phyloP scores from a whole-genome alignment of 2,329 filamentous ascomycete genomes.

The Fulvia fulva region DNA sequence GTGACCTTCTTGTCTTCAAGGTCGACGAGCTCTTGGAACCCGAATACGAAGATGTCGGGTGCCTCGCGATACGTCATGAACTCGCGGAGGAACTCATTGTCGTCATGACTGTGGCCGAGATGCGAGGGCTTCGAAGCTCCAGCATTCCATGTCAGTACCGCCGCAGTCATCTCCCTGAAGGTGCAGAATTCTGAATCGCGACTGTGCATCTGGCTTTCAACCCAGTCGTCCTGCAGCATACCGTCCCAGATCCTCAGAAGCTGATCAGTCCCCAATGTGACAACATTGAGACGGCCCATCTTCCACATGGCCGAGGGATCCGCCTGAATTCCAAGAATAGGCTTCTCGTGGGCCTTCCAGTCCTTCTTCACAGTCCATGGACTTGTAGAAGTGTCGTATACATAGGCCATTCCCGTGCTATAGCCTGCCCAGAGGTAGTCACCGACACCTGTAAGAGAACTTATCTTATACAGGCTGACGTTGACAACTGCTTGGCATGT shows the following conservation, averaged over 20 bases:
- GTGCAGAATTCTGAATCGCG: slow-evolving; percentile 78
- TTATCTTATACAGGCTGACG: slow-evolving; percentile 93
- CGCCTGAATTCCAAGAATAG: slow-evolving; percentile 70
- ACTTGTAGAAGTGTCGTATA: slow-evolving; percentile 78
- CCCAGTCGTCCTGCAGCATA: slow-evolving; percentile 86
- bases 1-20: slow-evolving; percentile 96
- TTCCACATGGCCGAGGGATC: slow-evolving; percentile 83
- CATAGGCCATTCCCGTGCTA: slow-evolving; percentile 88
- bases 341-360: slow-evolving; percentile 82
- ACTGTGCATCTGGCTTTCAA: slow-evolving; percentile 84
- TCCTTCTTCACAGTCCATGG: slow-evolving; percentile 93
- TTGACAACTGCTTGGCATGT: slow-evolving; percentile 75
- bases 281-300: slow-evolving; percentile 75
- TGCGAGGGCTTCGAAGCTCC: slow-evolving; percentile 90
- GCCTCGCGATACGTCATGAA: slow-evolving; percentile 71
- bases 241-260: slow-evolving; percentile 86
- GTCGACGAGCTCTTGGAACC: slow-evolving; percentile 97
- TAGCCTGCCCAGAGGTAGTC: slow-evolving; percentile 87
- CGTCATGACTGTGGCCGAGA: slow-evolving; percentile 65
- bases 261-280: slow-evolving; percentile 84
- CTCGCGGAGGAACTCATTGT: slow-evolving; percentile 75
- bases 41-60: slow-evolving; percentile 89
- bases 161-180: slow-evolving; percentile 74
- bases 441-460: slow-evolving; percentile 75
- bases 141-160: slow-evolving; percentile 94